Conservation (phyloP, 2,329 filamentous ascomycete genomes). For the Chaetothyriales sp. region DNA sequence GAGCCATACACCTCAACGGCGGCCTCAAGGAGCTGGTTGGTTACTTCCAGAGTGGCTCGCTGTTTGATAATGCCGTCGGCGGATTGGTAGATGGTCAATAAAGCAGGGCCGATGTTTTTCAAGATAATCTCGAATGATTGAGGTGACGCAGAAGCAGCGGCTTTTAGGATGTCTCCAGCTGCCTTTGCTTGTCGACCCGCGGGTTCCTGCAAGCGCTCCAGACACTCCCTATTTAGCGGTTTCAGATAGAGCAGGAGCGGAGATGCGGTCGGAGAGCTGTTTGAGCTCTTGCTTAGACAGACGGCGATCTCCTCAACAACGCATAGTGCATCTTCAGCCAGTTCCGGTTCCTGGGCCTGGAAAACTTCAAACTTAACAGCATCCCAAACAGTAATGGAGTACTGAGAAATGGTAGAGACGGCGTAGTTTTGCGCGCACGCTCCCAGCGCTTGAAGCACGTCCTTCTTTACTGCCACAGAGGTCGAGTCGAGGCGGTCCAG, state of each 20-base stretch:
- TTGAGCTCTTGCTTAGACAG: slow-evolving; percentile 34
- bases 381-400: slow-evolving; percentile 53
- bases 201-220: slow-evolving; percentile 52
- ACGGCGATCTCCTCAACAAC: slow-evolving; percentile 41
- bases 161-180: slow-evolving; percentile 44
- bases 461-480: slow-evolving; percentile 53
- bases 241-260: slow-evolving; percentile 40
- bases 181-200: slow-evolving; percentile 54
- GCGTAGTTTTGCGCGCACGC: slow-evolving; percentile 47
- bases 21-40: slow-evolving; percentile 43
- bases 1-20: slow-evolving; percentile 42
- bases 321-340: slow-evolving; percentile 44
- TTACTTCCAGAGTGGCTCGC: slow-evolving; percentile 45
- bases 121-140: slow-evolving; percentile 41
- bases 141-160: slow-evolving; percentile 40
- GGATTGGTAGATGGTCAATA: slow-evolving; percentile 46
- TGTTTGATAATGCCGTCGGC: slow-evolving; percentile 48
- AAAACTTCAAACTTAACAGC: slow-evolving; percentile 54
- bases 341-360: slow-evolving; percentile 50
- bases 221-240: slow-evolving; percentile 50
- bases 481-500: slow-evolving; percentile 56
- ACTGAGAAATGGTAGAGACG: slow-evolving; percentile 42
- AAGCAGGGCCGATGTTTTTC: slow-evolving; percentile 39
- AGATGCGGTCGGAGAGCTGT: slow-evolving; percentile 24
- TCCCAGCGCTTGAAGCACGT: slow-evolving; percentile 48